Base-by-base conservation (phyloP, 306 rosid species). In the Lathyrus oleraceus region DNA sequence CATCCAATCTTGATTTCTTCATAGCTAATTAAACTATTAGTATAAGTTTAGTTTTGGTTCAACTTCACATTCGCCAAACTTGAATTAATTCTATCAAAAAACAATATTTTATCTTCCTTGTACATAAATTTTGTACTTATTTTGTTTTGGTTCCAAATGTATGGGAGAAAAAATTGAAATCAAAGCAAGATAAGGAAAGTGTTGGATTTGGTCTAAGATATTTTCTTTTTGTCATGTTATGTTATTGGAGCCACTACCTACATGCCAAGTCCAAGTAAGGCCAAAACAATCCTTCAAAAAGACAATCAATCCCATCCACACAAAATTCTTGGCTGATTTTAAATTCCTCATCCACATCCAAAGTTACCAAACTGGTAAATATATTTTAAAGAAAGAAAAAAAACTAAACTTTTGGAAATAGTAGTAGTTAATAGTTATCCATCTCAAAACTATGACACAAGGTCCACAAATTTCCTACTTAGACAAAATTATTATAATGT, bases 381-480 rank as follows among this genome's bases (percentile, higher is more conserved):
- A 5, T 20, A 23, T 23, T n/a, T n/a, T n/a, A n/a, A n/a, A n/a
- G n/a, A n/a, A n/a, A n/a, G n/a, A n/a, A n/a, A n/a, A 25, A 2
- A 9, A 48, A 8, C 23, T 12, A 13, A 64, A 27, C 10, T 6
- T 63, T 45, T n/a, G 61, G 30, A 21, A 30, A 13, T 6, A 10
- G 59, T 39, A 23, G 27, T 23, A 23, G 2, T 23, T 23, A 23
- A 23, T 23, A 40, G 17, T 52, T 4, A 7, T 14, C 56, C 14
- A 11, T 52, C 60, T 52, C 6, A 11, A 10, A 10, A 10, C 71
- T 7, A 51, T 17, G 44, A 52, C 38, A 16, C 13, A 67, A 16
- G 76, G 67, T 53, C 72, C 79, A 68, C 64, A 54, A 49, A 30
- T 73, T 73, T 61, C 19, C 11, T 42, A 45, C 23, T 36, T 14